Evolutionary conservation across 768 basidiomycete species (phyloP), one percentile per base, ranked within the genome.

Genomic region (Cantharellus cinnabarinus): DNA sequence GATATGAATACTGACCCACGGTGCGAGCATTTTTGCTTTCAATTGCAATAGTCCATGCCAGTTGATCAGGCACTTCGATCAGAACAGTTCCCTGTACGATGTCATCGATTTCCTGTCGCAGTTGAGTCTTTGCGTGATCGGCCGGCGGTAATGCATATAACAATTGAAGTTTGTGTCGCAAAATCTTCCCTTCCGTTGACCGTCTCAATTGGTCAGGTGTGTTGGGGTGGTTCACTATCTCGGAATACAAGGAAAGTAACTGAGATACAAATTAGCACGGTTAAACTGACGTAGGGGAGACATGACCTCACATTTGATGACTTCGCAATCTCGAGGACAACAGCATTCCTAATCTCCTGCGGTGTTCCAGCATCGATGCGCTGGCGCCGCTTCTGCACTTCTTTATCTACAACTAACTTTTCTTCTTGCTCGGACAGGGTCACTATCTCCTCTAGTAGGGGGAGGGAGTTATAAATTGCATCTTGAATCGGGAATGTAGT

Each of bases 191-290:
- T 66, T 97, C 93, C 1, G 79, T 82, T 52, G 72, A 69, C 5
- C 85, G 75, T n/a, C 89, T 82, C n/a, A 87, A 70, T 3, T 82
- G 80, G 64, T 93, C 89, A 0, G 81, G 72, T 0, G 90, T 83
- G 62, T 75, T 74, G 0, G 84, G 85, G 64, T 94, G 90, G 61
- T 81, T 82, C 40, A 91, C 69, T n/a, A 93, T 71, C 63, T 89
- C 83, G 40, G 79, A 73, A 63, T 91, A 94, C 38, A 91, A 70
- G 0, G 62, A 66, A 1, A 85, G 85, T 40, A 94, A 71, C 83
- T 87, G 62, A 4, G 54, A 44, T 56, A 53, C 44, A 55, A n/a
- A 41, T 44, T 38, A 5, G 44, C 7, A 42, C 67, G 2, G 65
- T 10, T 10, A 58, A 51, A 15, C 1, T 51, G 3, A 51, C 57